These are phyloP conservation scores for Globisporangium recalcitrans DNA, from an alignment of 352 stramenopile genomes.

Conservation along the genomic window DNA sequence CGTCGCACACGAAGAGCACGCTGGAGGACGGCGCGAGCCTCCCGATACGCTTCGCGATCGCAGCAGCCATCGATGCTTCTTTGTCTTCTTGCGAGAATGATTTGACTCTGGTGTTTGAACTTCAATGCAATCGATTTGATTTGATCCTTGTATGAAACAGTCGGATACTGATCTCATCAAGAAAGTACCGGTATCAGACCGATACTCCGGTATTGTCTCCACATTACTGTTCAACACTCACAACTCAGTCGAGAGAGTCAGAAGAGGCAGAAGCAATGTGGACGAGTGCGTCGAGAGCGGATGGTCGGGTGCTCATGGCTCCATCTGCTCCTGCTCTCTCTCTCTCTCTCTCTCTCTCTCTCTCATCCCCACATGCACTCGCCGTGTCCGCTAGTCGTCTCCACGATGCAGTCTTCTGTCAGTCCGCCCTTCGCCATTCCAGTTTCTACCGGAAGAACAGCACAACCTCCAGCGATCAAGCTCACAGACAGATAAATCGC, in stretches of 20 bases:
- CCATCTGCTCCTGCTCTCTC: constrained; percentile 6
- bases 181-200: too few relatives aligned
- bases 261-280: constrained; percentile 4
- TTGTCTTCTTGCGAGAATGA: not conserved
- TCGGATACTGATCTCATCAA: too few relatives aligned
- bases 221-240: not conserved
- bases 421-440: not conserved
- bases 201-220: too few relatives aligned
- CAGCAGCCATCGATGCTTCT: not conserved
- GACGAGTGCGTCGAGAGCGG: not conserved
- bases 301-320: not conserved
- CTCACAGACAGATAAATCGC: not conserved
- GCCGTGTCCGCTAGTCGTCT: not conserved
- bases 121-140: too few relatives aligned
- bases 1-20: constrained; percentile 94
- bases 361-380: not conserved
- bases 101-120: too few relatives aligned
- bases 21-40: constrained; percentile 61
- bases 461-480: not conserved
- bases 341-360: constrained; percentile 2
- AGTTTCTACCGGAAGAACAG: not conserved
- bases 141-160: too few relatives aligned
- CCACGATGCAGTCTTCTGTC: not conserved
- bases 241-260: not conserved
- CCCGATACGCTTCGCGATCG: constrained; percentile 26